Base-by-base conservation (phyloP, 2,329 filamentous ascomycete genomes). In the Leptodontidium sp. region DNA sequence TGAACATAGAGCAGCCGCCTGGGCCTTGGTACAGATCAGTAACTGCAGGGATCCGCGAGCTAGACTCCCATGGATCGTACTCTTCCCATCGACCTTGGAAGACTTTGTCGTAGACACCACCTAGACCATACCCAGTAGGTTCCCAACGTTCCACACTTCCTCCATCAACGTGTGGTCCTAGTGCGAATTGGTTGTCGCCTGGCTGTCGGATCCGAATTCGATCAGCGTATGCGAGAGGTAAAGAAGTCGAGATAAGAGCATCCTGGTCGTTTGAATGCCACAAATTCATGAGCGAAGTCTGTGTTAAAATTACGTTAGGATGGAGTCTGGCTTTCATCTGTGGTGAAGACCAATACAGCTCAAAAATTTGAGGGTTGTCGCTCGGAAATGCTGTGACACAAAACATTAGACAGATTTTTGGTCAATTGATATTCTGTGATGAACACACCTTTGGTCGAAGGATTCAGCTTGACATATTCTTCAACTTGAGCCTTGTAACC, bases 61-160 rank as follows among this genome's bases (percentile, higher is more conserved):
- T 88, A 0, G 89, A 89, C 75, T 97, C 93, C 88, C 91, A 98
- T 0, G 93, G 88, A 75, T 98, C 92, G 76, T 93, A 94, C 2
- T 85, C 79, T 72, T 97, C 93, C 93, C 94, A 97, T 0, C 84
- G 80, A 0, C 94, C 95, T 24, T 86, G 80, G 66, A 93, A 91
- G 9, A 98, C 86, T 24, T 85, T 81, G 68, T 91, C 86, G 79
- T 97, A 98, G 2, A 94, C 91, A 2, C 84, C 82, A 14, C 90
- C 86, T 1, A 77, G 81, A 0, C 90, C 88, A 72, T 94, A 94
- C 0, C 91, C 91, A 0, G 86, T 80, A 38, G 82, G 83, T 77
- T 93, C 91, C 91, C 92, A 94, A 2, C 91, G 85, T 80, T 94
- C 91, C 1, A 93, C 86, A 64, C 89, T 91, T 26, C 91, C 91